Evolutionary conservation across 2,329 filamentous ascomycete species (phyloP).

Genomic region (Ceratocystis destructans): DNA sequence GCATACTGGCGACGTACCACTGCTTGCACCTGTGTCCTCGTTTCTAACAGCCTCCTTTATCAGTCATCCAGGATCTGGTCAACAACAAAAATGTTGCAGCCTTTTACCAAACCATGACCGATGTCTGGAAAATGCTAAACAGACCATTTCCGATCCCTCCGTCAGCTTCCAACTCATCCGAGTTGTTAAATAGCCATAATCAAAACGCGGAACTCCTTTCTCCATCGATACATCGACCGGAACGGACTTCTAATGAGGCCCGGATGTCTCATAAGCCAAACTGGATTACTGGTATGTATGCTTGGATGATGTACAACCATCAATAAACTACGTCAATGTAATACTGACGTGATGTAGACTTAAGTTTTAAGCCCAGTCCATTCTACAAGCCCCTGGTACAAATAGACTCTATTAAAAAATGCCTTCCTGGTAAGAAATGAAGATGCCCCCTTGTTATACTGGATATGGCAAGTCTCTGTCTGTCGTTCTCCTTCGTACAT

Average conservation of each 20-base stretch:
- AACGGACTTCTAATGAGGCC: no score
- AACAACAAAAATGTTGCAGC: slow-evolving; percentile 28
- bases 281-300: no score
- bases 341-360: background rate
- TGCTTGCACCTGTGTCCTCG: background rate
- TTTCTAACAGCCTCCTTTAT: background rate
- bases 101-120: slow-evolving; percentile 29
- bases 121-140: slow-evolving; percentile 4
- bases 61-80: slow-evolving; percentile 33
- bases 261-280: no score
- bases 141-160: background rate
- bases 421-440: slow-evolving; percentile 50
- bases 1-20: no score
- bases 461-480: background rate
- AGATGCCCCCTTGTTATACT: background rate
- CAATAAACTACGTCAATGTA: background rate
- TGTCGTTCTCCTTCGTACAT: background rate
- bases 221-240: no score
- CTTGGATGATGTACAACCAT: no score
- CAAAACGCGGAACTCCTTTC: background rate
- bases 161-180: background rate
- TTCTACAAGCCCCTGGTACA: slow-evolving; percentile 63
- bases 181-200: background rate
- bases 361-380: slow-evolving; percentile 55
- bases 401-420: slow-evolving; percentile 50